phyloP scores from a whole-genome alignment of 179 eudicot species.

The Actinidia polygama region DNA sequence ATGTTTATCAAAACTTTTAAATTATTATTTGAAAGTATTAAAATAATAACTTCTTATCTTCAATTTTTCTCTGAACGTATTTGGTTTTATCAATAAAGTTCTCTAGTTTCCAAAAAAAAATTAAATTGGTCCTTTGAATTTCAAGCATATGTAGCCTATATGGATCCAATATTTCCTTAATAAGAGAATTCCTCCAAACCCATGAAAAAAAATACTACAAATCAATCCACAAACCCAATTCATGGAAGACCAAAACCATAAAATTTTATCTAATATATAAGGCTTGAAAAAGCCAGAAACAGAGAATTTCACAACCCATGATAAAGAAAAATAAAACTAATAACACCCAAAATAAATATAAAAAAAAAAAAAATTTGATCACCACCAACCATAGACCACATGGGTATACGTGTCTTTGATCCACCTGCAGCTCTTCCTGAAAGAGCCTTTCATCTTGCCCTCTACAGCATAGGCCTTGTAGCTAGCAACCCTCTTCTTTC shows the following conservation, averaged over 20 bases:
- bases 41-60: too few species aligned
- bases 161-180: neutral
- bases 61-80: too few species aligned
- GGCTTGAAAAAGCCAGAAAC: neutral
- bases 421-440: constrained; percentile 67
- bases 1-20: too few species aligned
- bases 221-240: neutral
- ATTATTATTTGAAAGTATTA: too few species aligned
- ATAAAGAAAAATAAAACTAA: neutral
- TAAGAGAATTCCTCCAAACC: constrained; percentile 1
- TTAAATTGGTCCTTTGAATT: too few species aligned
- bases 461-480: constrained; percentile 65
- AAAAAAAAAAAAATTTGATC: neutral
- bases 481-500: constrained; percentile 67
- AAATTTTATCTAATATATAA: neutral
- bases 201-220: neutral
- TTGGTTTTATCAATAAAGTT: too few species aligned
- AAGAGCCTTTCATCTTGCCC: constrained; percentile 65
- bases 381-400: constrained; percentile 62
- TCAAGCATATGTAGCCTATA: too few species aligned
- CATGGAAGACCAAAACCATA: neutral
- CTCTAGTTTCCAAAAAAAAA: too few species aligned
- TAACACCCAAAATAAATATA: neutral
- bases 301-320: neutral
- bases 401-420: constrained; percentile 60